These are phyloP conservation scores for Blastobotrys malaysiensis DNA, from an alignment of 1,139 yeast species.

Conservation along the genomic window DNA sequence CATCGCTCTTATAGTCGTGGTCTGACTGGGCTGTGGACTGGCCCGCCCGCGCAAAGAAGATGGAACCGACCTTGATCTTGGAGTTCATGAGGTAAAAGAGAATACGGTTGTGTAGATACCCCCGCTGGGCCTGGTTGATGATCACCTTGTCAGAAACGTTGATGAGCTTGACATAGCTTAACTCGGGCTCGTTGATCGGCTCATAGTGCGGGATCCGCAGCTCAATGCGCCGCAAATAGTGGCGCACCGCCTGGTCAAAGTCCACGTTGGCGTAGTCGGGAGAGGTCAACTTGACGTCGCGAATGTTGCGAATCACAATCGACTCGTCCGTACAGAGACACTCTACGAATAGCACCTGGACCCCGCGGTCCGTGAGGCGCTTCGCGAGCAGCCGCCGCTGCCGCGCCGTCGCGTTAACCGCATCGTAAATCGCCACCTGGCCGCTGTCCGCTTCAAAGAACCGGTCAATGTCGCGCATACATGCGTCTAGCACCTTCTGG, in stretches of 20 bases:
- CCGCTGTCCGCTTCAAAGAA: conserved; percentile 75
- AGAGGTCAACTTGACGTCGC: conserved; percentile 72
- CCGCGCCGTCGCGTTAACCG: conserved; percentile 75
- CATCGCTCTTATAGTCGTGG: conserved; percentile 34
- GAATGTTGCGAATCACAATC: conserved; percentile 68
- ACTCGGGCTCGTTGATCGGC: conserved; percentile 44
- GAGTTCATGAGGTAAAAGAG: conserved; percentile 87
- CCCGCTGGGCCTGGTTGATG: conserved; percentile 74
- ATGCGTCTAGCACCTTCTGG: conserved; percentile 53
- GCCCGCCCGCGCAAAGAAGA: conserved; percentile 71
- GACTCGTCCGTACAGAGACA: conserved; percentile 72
- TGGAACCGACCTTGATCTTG: conserved; percentile 76
- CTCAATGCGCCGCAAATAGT: conserved; percentile 43
- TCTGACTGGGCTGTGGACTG: conserved; percentile 25
- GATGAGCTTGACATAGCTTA: conserved; percentile 73
- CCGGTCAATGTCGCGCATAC: conserved; percentile 61
- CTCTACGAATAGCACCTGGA: conserved; percentile 83
- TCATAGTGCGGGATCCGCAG: conserved; percentile 42
- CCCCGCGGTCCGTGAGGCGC: conserved; percentile 50
- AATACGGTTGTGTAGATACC: conserved; percentile 83
- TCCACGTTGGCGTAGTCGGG: conserved; percentile 84
- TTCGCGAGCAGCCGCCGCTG: conserved; percentile 57
- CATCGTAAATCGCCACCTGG: conserved; percentile 94
- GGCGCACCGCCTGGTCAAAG: conserved; percentile 38
- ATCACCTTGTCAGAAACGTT: conserved; percentile 88